A percentile compares a stretch with the other conserved stretches of the same genome.
These are phyloP conservation scores for Syzygium aromaticum DNA, from an alignment of 345 rosid genomes.

Conservation along the genomic window DNA sequence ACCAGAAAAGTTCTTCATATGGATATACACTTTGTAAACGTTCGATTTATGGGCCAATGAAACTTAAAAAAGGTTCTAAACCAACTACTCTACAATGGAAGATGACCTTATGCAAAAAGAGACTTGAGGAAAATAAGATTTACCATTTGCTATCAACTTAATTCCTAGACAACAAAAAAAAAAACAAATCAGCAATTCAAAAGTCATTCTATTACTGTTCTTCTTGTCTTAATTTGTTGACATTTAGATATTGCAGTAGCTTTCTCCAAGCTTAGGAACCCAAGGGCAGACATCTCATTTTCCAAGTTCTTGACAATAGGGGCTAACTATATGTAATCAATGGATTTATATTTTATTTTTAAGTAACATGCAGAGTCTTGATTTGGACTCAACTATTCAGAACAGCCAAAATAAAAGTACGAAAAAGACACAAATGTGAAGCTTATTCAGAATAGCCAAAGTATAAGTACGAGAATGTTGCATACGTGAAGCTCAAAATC, in stretches of 20 bases:
- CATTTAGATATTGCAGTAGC: background rate
- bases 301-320: background rate
- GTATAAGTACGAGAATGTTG: background rate
- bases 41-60: background rate
- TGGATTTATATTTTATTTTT: background rate
- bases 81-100: background rate
- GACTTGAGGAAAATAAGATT: background rate
- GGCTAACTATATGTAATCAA: background rate
- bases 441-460: background rate
- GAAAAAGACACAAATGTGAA: background rate
- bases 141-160: background rate
- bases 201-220: background rate
- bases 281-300: background rate
- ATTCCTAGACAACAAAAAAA: background rate
- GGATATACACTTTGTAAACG: background rate
- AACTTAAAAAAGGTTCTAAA: background rate
- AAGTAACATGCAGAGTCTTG: background rate
- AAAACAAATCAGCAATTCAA: background rate
- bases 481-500: background rate
- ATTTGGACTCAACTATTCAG: background rate
- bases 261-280: background rate
- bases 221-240: background rate
- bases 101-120: background rate
- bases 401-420: background rate
- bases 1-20: background rate